Conservation (phyloP, 768 basidiomycete genomes). For the Trametes meyenii region DNA sequence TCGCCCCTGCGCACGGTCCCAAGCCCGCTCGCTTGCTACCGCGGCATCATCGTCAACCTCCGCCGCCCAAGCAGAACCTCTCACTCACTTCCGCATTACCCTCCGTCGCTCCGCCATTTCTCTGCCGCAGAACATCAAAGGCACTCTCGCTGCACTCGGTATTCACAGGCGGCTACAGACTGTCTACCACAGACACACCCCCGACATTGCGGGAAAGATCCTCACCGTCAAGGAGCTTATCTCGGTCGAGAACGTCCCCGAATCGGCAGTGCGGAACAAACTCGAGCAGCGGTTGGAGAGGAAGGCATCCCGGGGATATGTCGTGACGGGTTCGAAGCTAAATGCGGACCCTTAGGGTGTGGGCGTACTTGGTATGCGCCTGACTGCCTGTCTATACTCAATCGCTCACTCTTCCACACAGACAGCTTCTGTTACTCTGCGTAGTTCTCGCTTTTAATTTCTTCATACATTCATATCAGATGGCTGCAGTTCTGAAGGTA, state of each 20-base stretch:
- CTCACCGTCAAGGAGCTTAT: constrained; percentile 88
- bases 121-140: constrained; percentile 68
- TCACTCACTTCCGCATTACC: constrained; percentile 88
- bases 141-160: constrained; percentile 81
- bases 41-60: constrained; percentile 4
- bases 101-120: constrained; percentile 87
- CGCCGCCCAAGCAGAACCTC: constrained; percentile 31
- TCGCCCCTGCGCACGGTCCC: constrained; percentile 1
- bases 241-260: constrained; percentile 82
- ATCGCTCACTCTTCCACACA: not conserved
- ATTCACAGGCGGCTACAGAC: constrained; percentile 83
- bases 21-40: constrained; percentile 5
- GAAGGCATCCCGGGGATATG: constrained; percentile 69
- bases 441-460: no score
- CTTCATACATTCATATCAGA: no score
- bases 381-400: accelerated
- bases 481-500: no score
- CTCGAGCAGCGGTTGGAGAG: constrained; percentile 68
- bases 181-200: constrained; percentile 75
- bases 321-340: constrained; percentile 47
- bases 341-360: constrained; percentile 15
- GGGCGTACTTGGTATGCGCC: not conserved
- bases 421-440: not conserved
- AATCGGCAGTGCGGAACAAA: constrained; percentile 66
- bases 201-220: constrained; percentile 84